Evolutionary conservation across 2,329 filamentous ascomycete species (phyloP).

Genomic region (Claviceps sp.): DNA sequence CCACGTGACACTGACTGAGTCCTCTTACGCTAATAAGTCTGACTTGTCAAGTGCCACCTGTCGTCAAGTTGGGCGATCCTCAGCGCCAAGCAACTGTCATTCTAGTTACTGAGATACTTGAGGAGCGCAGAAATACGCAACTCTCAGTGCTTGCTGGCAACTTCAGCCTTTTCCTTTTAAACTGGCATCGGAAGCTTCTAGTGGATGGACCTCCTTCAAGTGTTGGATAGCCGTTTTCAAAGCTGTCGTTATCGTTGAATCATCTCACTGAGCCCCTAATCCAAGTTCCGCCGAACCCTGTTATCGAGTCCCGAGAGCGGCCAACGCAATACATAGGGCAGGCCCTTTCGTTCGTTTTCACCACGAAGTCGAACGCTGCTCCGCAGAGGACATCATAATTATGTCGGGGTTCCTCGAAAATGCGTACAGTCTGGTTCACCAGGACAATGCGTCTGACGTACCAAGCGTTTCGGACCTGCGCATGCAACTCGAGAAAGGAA

Average conservation of each 20-base stretch:
- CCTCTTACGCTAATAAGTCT: not conserved
- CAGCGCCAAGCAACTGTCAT: constrained; percentile 1
- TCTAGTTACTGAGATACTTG: constrained; percentile 12
- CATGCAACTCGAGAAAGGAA: constrained; percentile 86
- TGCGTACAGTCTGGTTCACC: constrained; percentile 91
- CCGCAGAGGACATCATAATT: constrained; percentile 29
- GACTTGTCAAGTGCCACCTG: constrained; percentile 6
- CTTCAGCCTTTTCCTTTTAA: constrained; percentile 12
- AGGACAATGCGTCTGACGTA: constrained; percentile 92
- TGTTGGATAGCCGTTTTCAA: not conserved
- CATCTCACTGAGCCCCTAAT: not conserved
- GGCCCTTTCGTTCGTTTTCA: not conserved
- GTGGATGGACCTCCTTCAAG: constrained; percentile 1
- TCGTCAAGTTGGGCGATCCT: not conserved
- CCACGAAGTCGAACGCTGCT: not conserved
- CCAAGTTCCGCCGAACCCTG: not conserved
- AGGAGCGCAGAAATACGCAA: constrained; percentile 10
- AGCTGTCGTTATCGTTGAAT: not conserved
- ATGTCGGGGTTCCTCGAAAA: constrained; percentile 89
- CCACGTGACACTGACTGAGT: constrained; percentile 2
- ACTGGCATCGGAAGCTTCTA: constrained; percentile 8
- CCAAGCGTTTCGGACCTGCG: constrained; percentile 83
- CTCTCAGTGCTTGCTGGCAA: constrained; percentile 16
- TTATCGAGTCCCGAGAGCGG: not conserved
- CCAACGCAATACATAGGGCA: not conserved